Evolutionary conservation across 257 asterid species (phyloP).

Genomic region (Rhazya stricta): DNA sequence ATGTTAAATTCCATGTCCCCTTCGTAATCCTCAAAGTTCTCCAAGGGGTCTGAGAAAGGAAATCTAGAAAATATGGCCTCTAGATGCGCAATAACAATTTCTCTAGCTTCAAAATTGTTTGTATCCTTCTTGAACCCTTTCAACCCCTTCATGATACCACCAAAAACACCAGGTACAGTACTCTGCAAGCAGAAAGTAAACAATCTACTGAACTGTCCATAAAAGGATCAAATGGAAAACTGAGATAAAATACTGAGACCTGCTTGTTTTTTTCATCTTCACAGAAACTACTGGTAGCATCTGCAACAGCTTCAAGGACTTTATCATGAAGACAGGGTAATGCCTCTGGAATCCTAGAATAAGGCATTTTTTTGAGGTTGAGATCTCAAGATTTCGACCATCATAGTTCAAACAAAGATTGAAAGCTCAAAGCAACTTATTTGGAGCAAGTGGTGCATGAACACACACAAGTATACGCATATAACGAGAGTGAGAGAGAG

Average conservation of each 20-base stretch:
- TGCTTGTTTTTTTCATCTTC: slow-evolving; percentile 52
- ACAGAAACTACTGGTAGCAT: slow-evolving; percentile 42
- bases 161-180: slow-evolving; percentile 54
- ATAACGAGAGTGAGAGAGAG: slow-evolving; percentile 21
- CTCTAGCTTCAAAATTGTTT: slow-evolving; percentile 46
- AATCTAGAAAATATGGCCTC: slow-evolving; percentile 79
- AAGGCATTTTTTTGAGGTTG: slow-evolving; percentile 3
- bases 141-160: slow-evolving; percentile 71
- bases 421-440: not conserved
- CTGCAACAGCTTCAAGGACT: slow-evolving; percentile 60
- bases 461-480: not conserved
- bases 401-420: not conserved
- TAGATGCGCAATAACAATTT: slow-evolving; percentile 46
- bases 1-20: slow-evolving; percentile 53
- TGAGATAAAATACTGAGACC: slow-evolving; percentile 28
- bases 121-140: slow-evolving; percentile 55
- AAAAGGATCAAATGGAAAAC: slow-evolving; percentile 14
- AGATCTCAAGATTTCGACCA: not conserved
- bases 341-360: slow-evolving; percentile 47
- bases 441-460: not conserved
- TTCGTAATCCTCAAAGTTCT: slow-evolving; percentile 25
- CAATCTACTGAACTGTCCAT: slow-evolving; percentile 18
- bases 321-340: slow-evolving; percentile 75
- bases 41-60: slow-evolving; percentile 65
- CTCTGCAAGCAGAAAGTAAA: slow-evolving; percentile 38